Evolutionary conservation across 1,284 basidiomycete genomes (phyloP), one percentile per base, ranked within the genome.

Genomic region (Cryptococcus sp.): DNA sequence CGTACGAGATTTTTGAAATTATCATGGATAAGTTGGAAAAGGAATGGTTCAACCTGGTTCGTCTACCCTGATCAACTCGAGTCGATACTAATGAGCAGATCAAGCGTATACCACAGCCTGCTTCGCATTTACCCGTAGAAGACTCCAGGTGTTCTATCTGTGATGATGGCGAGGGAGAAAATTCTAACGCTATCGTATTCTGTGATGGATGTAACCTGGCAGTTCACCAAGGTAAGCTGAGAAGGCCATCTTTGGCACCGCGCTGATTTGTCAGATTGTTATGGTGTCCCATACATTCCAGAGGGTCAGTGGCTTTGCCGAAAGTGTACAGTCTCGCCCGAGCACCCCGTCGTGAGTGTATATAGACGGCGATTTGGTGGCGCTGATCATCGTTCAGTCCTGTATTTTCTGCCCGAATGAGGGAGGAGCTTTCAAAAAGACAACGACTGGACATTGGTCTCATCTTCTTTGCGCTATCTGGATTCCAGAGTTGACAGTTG

Each of bases 301-400:
- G 96, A 99, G 76, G 96, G 96, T 1, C 94, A 99, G 75, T 99
- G 96, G 96, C 82, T 98, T 28, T 98, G 96, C 73, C 80, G 96
- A 49, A 98, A 98, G 74, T 99, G 96, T 70, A 98, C 92, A 1
- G 92, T 98, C 18, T 96, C 91, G 1, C 96, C 96, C 0, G 94
- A 97, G 73, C 88, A 87, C 57, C 91, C 93, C 9, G 93, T 98
- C 42, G 91, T 92, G 69, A 63, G 87, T 13, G 1, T 45, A 18
- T 32, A 10, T 10, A 11, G 23, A 24, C n/a, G n/a, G n/a, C n/a
- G n/a, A n/a, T n/a, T n/a, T 2, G 7, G 22, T 19, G 34, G 10
- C 23, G 21, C 23, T 16, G 16, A 21, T 3, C 19, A 5, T 28
- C 28, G 41, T 19, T 43, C 61, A 94, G 90, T 86, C 86, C 4